Evolutionary conservation across 805 yeast genomes (phyloP).

Genomic region (Yamadazyma olivae): DNA sequence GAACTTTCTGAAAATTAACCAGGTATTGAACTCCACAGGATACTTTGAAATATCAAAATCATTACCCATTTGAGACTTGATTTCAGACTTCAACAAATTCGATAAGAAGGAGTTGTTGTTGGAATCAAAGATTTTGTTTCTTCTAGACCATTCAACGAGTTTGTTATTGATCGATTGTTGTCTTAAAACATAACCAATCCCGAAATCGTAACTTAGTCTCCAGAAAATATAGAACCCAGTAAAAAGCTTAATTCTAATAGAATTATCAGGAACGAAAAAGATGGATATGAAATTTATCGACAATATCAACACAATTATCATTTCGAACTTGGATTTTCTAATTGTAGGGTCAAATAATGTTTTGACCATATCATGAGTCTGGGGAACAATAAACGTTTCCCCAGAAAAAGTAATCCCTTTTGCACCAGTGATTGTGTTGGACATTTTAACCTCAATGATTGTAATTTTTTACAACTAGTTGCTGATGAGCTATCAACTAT

Average conservation of each 20-base stretch:
- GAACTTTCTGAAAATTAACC: constrained; percentile 75
- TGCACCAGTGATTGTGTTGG: constrained; percentile 21
- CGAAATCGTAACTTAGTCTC: constrained; percentile 73
- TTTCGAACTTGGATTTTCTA: constrained; percentile 63
- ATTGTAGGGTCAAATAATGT: constrained; percentile 76
- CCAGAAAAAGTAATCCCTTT: constrained; percentile 46
- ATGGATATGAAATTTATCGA: constrained; percentile 26
- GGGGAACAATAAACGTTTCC: constrained; percentile 48
- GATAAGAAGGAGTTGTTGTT: constrained; percentile 33
- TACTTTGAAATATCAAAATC: constrained; percentile 24
- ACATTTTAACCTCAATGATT: too few relatives aligned
- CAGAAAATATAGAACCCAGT: constrained; percentile 63
- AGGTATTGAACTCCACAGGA: constrained; percentile 78
- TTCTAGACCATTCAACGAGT: constrained; percentile 51
- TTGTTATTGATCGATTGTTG: constrained; percentile 60
- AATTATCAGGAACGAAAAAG: constrained; percentile 24
- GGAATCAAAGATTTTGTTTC: constrained; percentile 24
- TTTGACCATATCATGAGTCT: constrained; percentile 81
- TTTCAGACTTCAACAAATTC: constrained; percentile 31
- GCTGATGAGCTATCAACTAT: too few relatives aligned
- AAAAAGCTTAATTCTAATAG: constrained; percentile 35
- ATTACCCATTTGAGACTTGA: constrained; percentile 38
- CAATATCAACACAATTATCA: constrained; percentile 47
- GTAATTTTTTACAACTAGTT: too few relatives aligned
- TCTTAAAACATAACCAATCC: constrained; percentile 69